A percentile compares a stretch with the other conserved stretches of the same genome.
phyloP scores from a whole-genome alignment of 1,284 basidiomycete species.

The Moniliophthora roreri region DNA sequence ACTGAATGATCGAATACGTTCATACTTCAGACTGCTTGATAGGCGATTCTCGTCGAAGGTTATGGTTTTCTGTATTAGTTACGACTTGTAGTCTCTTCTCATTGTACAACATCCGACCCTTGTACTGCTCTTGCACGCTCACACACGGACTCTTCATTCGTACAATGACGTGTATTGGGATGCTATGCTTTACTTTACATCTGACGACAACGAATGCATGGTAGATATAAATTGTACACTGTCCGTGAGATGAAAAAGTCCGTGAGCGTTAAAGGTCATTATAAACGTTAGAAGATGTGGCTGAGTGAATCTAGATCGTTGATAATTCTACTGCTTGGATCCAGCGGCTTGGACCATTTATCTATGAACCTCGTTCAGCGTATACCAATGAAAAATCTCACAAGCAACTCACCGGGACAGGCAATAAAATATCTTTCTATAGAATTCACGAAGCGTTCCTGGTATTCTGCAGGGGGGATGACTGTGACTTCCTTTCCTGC shows the following conservation, averaged over 20 bases:
- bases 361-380: conserved; percentile 26
- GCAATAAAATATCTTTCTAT: conserved; percentile 71
- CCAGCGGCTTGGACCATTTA: conserved; percentile 46
- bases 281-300: conserved; percentile 14
- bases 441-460: conserved; percentile 65
- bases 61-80: too few relatives aligned
- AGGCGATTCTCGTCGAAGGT: too few relatives aligned
- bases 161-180: too few relatives aligned
- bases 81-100: too few relatives aligned
- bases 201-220: too few relatives aligned
- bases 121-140: too few relatives aligned
- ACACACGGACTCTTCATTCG: too few relatives aligned
- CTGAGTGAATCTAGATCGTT: conserved; percentile 12
- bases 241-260: not conserved
- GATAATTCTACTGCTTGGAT: conserved; percentile 4
- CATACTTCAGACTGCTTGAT: too few relatives aligned
- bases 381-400: not conserved
- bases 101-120: too few relatives aligned
- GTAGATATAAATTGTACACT: too few relatives aligned
- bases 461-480: conserved; percentile 69
- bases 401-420: conserved; percentile 56
- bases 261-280: not conserved
- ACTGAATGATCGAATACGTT: conserved; percentile 35
- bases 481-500: conserved; percentile 67
- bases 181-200: too few relatives aligned